Base-by-base conservation (phyloP, 129 eudicot genomes). In the Artemisia argyi region DNA sequence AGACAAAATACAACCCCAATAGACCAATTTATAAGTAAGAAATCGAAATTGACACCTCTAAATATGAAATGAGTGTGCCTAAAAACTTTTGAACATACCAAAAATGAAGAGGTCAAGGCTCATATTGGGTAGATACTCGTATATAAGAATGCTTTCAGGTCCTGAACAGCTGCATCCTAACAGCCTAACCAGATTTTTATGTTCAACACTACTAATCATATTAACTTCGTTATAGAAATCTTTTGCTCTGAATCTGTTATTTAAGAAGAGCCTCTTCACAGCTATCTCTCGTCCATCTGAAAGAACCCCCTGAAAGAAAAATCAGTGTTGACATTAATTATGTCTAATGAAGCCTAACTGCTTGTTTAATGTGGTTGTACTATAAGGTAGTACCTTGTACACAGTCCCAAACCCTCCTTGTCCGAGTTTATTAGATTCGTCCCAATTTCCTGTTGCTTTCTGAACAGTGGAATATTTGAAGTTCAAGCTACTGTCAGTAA, bases 191-290 rank as follows among this genome's bases (percentile, higher is more conserved):
- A 90, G 81, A 66, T 90, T 90, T 76, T 84, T 86, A 69, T 87
- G 96, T 66, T 90, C 88, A 30, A 90, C 80, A 20, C 90, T 84
- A 57, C 84, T 90, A 44, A 90, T 87, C 46, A 87, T 84, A 82
- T 90, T 84, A 57, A 87, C 93, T 81, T 90, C 96, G n/a, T 90
- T 90, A 66, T 85, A 92, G 85, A 92, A 92, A 82, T 89, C 95
- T 7, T 86, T 89, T 11, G 89, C 97, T 81, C 96, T 81, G 61
- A 86, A 89, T 65, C 73, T 92, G 65, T 87, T 87, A 81, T 92
- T 92, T 61, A 84, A 85, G 83, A 81, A 89, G 3, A 92, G 98
- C 81, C 98, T 87, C 82, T 89, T 92, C 72, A 89, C 98, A 24
- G 98, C 96, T 61, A 89, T 89, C 53, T 92, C 98, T 77, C 96